Evolutionary conservation across 2,329 filamentous ascomycete species (phyloP), one percentile per base, ranked within the genome.

Genomic region (Beauveria asiatica): DNA sequence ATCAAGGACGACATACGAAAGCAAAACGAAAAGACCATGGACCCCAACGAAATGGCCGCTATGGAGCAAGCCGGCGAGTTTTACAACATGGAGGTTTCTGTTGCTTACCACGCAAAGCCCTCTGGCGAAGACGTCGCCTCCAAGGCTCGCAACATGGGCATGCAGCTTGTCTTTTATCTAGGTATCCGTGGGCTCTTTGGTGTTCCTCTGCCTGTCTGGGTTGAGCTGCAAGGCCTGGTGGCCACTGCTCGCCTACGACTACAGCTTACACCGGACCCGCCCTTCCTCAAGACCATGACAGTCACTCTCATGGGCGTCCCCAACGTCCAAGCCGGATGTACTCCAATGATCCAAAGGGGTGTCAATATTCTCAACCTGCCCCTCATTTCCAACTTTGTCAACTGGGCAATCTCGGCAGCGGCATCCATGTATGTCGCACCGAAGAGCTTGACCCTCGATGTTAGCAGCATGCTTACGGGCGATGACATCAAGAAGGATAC

Each of bases 251-350:
- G 93, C 45, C 72, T 97, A 39, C 84, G 93, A 39, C 75, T 97
- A 17, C 88, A 93, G 65, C 85, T 97, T 77, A 89, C 90, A 0
- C 93, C 94, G 0, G 88, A 96, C 64, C 89, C 94, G 1, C 94
- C 94, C 0, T 97, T 96, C 72, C 78, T 96, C 62, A 97, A 96
- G 75, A 91, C 88, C 3, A 74, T 97, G 52, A 96, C 92, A 0
- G 92, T 97, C 68, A 97, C 92, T 0, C 80, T 99, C 3, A 97
- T 97, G 88, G 94, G 94, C 0, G 77, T 94, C 4, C 94, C 94
- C 13, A 92, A 96, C 68, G 88, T 97, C 4, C 83, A 88, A 67
- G 93, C 92, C 17, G 90, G 91, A 1, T 97, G 93, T 69, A 87
- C 92, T 16, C 94, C 94, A 0, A 94, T 97, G 87, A 74, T 97